These are phyloP conservation scores for Exsudoporus floridanus DNA, from an alignment of 1,284 basidiomycete species.

Conservation along the genomic window DNA sequence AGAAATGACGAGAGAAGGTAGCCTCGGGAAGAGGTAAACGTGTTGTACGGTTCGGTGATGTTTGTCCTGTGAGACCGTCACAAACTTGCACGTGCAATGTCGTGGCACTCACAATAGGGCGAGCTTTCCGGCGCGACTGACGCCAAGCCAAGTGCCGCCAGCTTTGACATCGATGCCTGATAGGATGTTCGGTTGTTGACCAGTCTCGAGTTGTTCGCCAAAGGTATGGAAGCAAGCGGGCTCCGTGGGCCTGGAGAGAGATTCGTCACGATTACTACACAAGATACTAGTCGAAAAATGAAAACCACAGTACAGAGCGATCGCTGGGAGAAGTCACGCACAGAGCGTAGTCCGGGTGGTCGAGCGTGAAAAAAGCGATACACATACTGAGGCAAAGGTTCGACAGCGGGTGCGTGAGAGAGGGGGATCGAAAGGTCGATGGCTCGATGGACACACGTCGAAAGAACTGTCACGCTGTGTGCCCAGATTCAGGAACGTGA, in stretches of 20 bases:
- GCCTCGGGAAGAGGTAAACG: constrained; percentile 60
- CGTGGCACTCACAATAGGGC: constrained; percentile 61
- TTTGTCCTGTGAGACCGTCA: constrained; percentile 56
- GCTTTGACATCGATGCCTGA: constrained; percentile 71
- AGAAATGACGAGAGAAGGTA: constrained; percentile 66
- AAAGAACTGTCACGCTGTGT: not conserved
- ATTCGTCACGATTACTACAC: constrained; percentile 76
- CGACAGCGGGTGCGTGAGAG: constrained; percentile 9
- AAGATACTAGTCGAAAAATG: constrained; percentile 51
- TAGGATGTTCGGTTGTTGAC: constrained; percentile 45
- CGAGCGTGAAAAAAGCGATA: constrained; percentile 71
- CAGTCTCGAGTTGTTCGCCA: constrained; percentile 17
- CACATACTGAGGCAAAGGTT: constrained; percentile 47
- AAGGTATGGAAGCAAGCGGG: constrained; percentile 65
- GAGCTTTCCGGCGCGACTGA: constrained; percentile 60
- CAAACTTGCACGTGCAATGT: not conserved
- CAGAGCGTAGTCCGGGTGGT: constrained; percentile 75
- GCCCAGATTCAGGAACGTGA: constrained; percentile 5
- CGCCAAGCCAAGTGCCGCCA: constrained; percentile 79
- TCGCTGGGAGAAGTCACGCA: constrained; percentile 41
- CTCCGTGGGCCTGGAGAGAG: constrained; percentile 61
- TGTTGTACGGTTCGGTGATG: constrained; percentile 61
- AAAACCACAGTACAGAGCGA: not conserved
- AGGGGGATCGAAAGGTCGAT: not conserved
- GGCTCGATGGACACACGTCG: not conserved